Evolutionary conservation across 331 rosid species (phyloP).

Genomic region (Ulmus americana): DNA sequence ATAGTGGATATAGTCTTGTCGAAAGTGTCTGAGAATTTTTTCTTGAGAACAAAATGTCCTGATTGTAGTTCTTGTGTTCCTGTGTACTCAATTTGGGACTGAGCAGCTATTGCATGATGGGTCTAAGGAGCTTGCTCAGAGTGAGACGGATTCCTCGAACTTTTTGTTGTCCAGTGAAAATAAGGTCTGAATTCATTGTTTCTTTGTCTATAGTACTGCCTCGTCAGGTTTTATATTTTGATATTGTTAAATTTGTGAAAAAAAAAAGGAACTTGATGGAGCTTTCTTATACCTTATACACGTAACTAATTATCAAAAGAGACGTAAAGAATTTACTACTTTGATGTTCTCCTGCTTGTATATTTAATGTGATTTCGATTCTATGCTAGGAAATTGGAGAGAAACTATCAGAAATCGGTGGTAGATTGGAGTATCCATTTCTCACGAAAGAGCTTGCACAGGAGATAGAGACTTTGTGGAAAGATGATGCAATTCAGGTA

Average conservation of each 20-base stretch:
- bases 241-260: background rate
- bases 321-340: background rate
- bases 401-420: slow-evolving; percentile 74
- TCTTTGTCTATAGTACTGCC: slow-evolving; percentile 1
- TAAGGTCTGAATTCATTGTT: slow-evolving; percentile 44
- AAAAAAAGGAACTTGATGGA: background rate
- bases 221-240: slow-evolving; percentile 1
- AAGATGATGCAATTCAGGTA: slow-evolving; percentile 92
- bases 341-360: background rate
- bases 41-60: slow-evolving; percentile 15
- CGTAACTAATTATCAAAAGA: background rate
- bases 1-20: slow-evolving; percentile 21
- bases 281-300: background rate
- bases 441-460: slow-evolving; percentile 76
- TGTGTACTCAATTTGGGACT: slow-evolving; percentile 17
- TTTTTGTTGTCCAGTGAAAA: slow-evolving; percentile 55
- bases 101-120: slow-evolving; percentile 82
- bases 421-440: slow-evolving; percentile 73
- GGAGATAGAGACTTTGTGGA: slow-evolving; percentile 82
- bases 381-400: slow-evolving; percentile 65
- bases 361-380: slow-evolving; percentile 15
- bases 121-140: slow-evolving; percentile 79
- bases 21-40: slow-evolving; percentile 24
- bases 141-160: slow-evolving; percentile 43
- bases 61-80: slow-evolving; percentile 22